Percentiles rank a stretch among this genome's conserved stretches.
Evolutionary conservation across 179 eudicot species (phyloP).

Genomic region (Drosera spatulata): DNA sequence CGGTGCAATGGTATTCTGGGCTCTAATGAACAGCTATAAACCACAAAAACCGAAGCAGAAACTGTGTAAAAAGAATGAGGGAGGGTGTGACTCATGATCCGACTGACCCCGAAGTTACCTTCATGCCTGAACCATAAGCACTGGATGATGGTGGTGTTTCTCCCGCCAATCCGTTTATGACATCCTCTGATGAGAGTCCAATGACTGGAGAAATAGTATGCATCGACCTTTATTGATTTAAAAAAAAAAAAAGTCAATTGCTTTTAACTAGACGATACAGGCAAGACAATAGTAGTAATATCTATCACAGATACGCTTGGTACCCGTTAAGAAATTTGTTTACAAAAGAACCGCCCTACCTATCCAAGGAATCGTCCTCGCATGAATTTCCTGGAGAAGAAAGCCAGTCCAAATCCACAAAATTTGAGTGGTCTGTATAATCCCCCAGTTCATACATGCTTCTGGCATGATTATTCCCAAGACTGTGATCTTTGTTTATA

Average conservation of each 20-base stretch:
- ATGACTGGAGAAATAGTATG: constrained; percentile 29
- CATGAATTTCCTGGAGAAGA: constrained; percentile 93
- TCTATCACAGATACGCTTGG: too few relatives aligned
- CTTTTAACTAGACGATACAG: too few relatives aligned
- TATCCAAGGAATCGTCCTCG: constrained; percentile 69
- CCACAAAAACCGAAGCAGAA: too few relatives aligned
- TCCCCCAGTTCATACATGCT: constrained; percentile 36
- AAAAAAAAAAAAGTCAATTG: not conserved
- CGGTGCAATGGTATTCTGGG: too few relatives aligned
- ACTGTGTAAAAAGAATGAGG: not conserved
- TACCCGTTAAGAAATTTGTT: too few relatives aligned
- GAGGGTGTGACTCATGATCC: not conserved
- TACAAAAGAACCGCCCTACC: constrained; percentile 16
- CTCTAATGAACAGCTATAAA: too few relatives aligned
- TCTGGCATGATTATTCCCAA: constrained; percentile 27
- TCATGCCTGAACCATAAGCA: constrained; percentile 48
- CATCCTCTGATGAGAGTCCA: constrained; percentile 44
- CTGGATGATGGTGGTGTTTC: constrained; percentile 54
- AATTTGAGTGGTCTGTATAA: constrained; percentile 61
- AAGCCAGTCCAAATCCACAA: constrained; percentile 82
- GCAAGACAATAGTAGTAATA: too few relatives aligned
- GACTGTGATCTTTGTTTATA: constrained; percentile 38
- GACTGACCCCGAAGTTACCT: constrained; percentile 24
- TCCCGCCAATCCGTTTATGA: constrained; percentile 32
- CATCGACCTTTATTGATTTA: constrained; percentile 36